Conservation (phyloP, 305 asterid genomes). For the Andrographis paniculata region DNA sequence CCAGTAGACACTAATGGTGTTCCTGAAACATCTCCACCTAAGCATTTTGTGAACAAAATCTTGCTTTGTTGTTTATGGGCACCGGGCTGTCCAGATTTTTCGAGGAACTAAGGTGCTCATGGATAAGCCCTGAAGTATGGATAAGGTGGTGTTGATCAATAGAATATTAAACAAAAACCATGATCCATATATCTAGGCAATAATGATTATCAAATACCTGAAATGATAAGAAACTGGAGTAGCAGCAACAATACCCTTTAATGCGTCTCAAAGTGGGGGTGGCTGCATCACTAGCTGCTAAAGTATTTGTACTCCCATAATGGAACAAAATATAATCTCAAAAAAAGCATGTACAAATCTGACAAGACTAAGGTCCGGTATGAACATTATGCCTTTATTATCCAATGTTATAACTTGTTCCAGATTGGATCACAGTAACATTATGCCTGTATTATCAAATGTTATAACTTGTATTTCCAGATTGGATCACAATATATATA, state of each 20-base stretch:
- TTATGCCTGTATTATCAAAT: no score
- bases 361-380: no score
- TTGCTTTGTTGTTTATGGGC: slow-evolving; percentile 36
- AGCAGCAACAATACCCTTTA: slow-evolving; percentile 98
- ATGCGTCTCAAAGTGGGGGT: slow-evolving; percentile 97
- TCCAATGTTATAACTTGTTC: no score
- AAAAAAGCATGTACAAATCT: not conserved
- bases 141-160: slow-evolving; percentile 6
- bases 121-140: slow-evolving; percentile 67
- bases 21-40: slow-evolving; percentile 34
- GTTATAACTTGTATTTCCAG: no score
- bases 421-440: no score
- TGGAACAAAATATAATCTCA: not conserved
- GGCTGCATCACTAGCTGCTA: slow-evolving; percentile 97
- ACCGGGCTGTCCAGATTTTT: slow-evolving; percentile 41
- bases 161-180: slow-evolving; percentile 15
- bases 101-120: slow-evolving; percentile 68
- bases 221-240: slow-evolving; percentile 96
- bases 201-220: slow-evolving; percentile 50
- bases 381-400: no score
- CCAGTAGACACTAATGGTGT: slow-evolving; percentile 38
- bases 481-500: no score
- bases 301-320: slow-evolving; percentile 83
- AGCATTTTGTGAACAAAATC: slow-evolving; percentile 29
- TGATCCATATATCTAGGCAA: slow-evolving; percentile 24